Base-by-base conservation (phyloP, 2,329 filamentous ascomycete species). In the Stagonosporopsis cucurbitacearum region DNA sequence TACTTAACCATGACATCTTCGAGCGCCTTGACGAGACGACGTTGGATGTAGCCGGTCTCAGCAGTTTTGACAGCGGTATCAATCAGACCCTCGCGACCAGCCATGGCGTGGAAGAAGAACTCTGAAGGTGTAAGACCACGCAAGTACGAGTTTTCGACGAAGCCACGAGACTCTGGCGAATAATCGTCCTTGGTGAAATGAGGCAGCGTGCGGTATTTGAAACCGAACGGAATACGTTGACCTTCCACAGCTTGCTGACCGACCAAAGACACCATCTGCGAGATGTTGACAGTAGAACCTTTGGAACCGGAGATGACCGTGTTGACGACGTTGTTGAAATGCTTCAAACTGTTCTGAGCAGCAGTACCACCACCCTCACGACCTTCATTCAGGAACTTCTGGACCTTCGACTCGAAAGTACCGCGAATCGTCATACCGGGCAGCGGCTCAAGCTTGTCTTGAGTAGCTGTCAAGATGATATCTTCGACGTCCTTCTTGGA, bases 61-160 rank as follows among this genome's bases (percentile, higher is more conserved):
- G 95, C 95, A 63, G 95, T 99, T 85, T 99, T 99, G 79, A 99
- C 96, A 64, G 95, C 95, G 48, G 95, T 99, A 84, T 99, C 95
- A 68, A 99, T 99, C 51, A 99, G 84, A 96, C 95, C 95, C 80
- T 99, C 95, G 82, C 95, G 88, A 92, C 95, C 95, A 83, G 95
- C 95, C 95, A 99, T 99, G 73, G 95, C 95, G 85, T 99, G 95
- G 84, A 99, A 99, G 82, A 97, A 99, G 80, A 99, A 99, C 68
- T 99, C 95, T 0, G 91, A 89, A 0, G 95, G 95, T 0, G 96
- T 99, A 56, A 99, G 81, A 52, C 95, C 95, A 81, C 95, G 91
- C 12, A 99, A 86, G 69, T 99, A 99, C 0, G 95, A 99, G 79
- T 99, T 99, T 78, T 99, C 95, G 19, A 99, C 95, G 72, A 99